Evolutionary conservation across 83 land plant species (phyloP).

Genomic region (Picea abies): DNA sequence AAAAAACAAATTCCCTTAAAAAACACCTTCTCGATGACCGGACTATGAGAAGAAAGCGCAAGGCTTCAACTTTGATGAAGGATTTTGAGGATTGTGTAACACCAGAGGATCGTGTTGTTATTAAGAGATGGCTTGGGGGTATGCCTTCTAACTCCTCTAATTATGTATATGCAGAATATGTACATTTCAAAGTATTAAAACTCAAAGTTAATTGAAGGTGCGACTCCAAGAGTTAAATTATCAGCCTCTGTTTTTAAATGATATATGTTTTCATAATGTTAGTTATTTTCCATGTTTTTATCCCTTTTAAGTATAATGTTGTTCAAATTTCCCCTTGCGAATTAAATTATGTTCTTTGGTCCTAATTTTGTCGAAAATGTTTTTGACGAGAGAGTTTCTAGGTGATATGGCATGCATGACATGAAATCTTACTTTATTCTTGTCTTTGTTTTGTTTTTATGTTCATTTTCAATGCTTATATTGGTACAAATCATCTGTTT

Average conservation of each 20-base stretch:
- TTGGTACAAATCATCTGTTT: not conserved
- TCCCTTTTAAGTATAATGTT: not conserved
- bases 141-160: too few species aligned
- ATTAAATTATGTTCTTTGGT: not conserved
- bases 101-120: too few species aligned
- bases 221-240: not conserved
- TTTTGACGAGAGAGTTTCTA: not conserved
- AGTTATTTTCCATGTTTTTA: not conserved
- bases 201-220: conserved; percentile 1
- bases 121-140: too few species aligned
- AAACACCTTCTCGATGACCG: too few species aligned
- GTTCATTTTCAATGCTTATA: not conserved
- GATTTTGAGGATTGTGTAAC: too few species aligned
- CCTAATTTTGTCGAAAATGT: not conserved
- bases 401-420: not conserved
- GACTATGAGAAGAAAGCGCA: too few species aligned
- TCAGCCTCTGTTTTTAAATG: not conserved
- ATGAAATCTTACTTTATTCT: not conserved
- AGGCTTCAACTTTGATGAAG: too few species aligned
- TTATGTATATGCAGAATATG: conserved; percentile 29
- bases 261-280: not conserved
- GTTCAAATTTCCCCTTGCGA: not conserved
- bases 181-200: conserved; percentile 41
- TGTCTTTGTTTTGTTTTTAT: not conserved
- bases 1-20: too few species aligned